Conservation (phyloP, 208 protist species). For the Acanthamoeba healyi region DNA sequence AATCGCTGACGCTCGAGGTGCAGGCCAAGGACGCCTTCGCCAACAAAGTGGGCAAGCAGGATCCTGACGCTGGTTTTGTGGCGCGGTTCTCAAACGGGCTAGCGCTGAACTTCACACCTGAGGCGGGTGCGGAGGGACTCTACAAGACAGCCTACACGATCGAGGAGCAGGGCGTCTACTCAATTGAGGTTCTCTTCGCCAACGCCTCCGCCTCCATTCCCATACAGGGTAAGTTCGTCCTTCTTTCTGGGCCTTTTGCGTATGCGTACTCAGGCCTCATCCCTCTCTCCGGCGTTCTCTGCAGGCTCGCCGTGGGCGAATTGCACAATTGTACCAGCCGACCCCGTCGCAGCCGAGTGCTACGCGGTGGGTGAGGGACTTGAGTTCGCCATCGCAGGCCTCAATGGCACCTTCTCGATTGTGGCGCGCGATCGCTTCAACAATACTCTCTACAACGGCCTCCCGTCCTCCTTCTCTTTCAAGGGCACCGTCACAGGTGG, state of each 20-base stretch:
- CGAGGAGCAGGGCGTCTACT: slow-evolving; percentile 1
- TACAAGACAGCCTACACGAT: not conserved
- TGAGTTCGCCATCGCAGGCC: not conserved
- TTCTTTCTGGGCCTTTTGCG: too few relatives aligned
- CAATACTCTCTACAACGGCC: not conserved
- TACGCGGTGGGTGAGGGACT: not conserved
- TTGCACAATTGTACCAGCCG: slow-evolving; percentile 12
- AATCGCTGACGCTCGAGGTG: not conserved
- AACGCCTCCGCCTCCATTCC: not conserved
- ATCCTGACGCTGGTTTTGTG: not conserved
- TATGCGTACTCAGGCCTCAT: too few relatives aligned
- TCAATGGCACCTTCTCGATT: not conserved
- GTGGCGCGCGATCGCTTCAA: slow-evolving; percentile 31
- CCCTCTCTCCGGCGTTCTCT: too few relatives aligned
- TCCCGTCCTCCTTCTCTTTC: not conserved
- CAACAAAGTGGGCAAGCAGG: not conserved
- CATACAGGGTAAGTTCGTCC: not conserved
- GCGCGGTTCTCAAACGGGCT: slow-evolving; percentile 3
- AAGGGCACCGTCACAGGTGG: not conserved
- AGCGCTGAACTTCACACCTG: not conserved
- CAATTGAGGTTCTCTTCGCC: not conserved
- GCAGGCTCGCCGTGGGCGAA: slow-evolving; percentile 14
- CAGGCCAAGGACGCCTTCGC: not conserved
- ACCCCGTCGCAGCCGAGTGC: not conserved
- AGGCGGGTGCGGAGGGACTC: not conserved